Evolutionary conservation across 768 basidiomycete genomes (phyloP).

Genomic region (Cubamyces sp.): DNA sequence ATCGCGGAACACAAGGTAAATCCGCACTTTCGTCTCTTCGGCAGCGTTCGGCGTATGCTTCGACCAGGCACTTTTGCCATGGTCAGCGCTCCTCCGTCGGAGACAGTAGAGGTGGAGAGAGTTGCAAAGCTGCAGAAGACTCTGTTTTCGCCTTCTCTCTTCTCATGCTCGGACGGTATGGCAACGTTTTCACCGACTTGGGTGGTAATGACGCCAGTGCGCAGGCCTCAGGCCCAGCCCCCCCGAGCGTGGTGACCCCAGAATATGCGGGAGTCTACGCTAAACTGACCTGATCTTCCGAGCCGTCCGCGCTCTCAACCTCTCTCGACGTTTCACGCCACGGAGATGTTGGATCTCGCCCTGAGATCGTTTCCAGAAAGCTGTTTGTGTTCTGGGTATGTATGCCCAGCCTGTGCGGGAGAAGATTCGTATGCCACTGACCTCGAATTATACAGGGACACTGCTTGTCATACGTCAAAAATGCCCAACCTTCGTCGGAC

Average conservation of each 20-base stretch:
- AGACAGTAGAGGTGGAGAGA: background rate
- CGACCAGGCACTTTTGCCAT: conserved; percentile 3
- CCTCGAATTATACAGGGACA: background rate
- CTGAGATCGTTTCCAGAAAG: background rate
- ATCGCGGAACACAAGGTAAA: conserved; percentile 1
- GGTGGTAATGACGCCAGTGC: background rate
- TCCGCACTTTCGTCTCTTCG: background rate
- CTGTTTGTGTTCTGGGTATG: background rate
- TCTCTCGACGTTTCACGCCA: background rate
- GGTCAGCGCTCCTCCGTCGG: background rate
- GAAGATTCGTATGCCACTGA: background rate
- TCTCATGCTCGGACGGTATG: background rate
- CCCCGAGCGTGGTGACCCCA: background rate
- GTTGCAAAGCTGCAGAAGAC: background rate
- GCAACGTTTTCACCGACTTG: background rate
- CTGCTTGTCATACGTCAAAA: background rate
- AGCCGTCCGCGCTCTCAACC: background rate
- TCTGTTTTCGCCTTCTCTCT: background rate
- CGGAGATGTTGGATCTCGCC: background rate
- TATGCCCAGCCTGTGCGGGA: background rate
- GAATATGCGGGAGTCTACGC: background rate
- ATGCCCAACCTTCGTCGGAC: background rate
- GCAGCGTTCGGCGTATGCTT: conserved; percentile 6
- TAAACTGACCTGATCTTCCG: background rate
- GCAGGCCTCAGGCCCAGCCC: background rate